Conservation (phyloP, 805 yeast species). For the Yarrowia sp. region DNA sequence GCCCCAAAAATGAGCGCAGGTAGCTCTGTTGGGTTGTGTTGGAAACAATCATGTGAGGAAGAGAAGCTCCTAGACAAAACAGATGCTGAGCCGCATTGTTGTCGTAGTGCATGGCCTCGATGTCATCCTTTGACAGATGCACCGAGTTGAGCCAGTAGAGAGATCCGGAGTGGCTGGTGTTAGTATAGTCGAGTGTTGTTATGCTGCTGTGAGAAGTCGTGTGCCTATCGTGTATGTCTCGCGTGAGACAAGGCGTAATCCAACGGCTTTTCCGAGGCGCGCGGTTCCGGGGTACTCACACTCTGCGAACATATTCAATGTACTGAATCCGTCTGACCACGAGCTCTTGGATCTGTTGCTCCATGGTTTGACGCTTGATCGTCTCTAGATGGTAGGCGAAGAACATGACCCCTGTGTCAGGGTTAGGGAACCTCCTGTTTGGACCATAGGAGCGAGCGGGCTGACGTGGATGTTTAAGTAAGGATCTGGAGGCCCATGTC, state of each 20-base stretch:
- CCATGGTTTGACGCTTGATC: constrained; percentile 37
- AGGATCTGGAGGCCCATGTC: not conserved
- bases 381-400: constrained; percentile 2
- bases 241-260: not conserved
- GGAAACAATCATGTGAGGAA: constrained; percentile 40
- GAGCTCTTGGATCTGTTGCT: constrained; percentile 43
- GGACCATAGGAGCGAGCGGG: constrained; percentile 3
- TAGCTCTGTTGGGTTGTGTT: constrained; percentile 41
- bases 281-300: constrained; percentile 41
- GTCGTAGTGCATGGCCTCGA: constrained; percentile 41
- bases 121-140: constrained; percentile 39
- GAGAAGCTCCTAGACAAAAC: constrained; percentile 44
- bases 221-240: constrained; percentile 27
- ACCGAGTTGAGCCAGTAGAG: constrained; percentile 43
- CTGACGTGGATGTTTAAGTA: not conserved
- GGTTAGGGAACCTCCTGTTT: constrained; percentile 21
- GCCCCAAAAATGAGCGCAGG: constrained; percentile 40
- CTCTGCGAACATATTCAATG: constrained; percentile 43
- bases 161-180: constrained; percentile 41
- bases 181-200: not conserved
- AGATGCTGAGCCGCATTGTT: constrained; percentile 40
- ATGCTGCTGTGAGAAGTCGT: not conserved
- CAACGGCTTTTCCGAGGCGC: not conserved
- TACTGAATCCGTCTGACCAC: constrained; percentile 41
- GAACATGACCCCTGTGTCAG: constrained; percentile 24